phyloP scores from a whole-genome alignment of 495 filamentous ascomycete genomes.

The Staphylotrichum tortipilum region DNA sequence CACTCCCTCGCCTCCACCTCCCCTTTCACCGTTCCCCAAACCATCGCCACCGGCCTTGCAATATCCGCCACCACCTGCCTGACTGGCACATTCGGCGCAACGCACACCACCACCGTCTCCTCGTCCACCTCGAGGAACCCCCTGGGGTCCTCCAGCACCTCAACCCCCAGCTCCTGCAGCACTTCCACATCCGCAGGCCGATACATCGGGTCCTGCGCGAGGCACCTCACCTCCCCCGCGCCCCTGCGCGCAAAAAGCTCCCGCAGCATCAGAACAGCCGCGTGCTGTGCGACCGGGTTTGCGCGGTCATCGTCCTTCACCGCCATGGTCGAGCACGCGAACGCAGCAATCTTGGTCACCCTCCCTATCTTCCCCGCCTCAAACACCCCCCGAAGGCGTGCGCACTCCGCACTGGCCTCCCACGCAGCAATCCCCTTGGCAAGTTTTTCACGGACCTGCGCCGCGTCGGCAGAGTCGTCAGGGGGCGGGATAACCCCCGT shows the following conservation, averaged over 20 bases:
- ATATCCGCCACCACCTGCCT: constrained; percentile 1
- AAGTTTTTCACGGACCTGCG: not conserved
- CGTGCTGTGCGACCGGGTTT: not conserved
- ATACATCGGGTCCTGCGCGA: not conserved
- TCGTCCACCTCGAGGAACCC: constrained; percentile 2
- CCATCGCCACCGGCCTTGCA: not conserved
- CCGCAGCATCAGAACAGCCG: not conserved
- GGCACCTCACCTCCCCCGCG: not conserved
- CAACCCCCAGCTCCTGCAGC: not conserved
- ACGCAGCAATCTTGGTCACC: not conserved
- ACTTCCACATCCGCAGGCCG: not conserved
- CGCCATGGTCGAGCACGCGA: not conserved
- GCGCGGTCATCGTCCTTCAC: not conserved
- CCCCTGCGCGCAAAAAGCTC: not conserved
- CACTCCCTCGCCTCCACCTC: not conserved
- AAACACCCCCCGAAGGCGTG: not conserved
- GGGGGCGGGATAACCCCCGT: not conserved
- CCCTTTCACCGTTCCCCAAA: not conserved
- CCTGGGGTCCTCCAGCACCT: not conserved
- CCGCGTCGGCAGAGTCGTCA: not conserved
- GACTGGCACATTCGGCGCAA: not conserved
- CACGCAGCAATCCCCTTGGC: not conserved
- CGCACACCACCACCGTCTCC: not conserved
- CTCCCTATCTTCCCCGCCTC: not conserved
- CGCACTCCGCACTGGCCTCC: not conserved